Conservation (phyloP, 208 protist genomes). For the Histomonas meleagridis region DNA sequence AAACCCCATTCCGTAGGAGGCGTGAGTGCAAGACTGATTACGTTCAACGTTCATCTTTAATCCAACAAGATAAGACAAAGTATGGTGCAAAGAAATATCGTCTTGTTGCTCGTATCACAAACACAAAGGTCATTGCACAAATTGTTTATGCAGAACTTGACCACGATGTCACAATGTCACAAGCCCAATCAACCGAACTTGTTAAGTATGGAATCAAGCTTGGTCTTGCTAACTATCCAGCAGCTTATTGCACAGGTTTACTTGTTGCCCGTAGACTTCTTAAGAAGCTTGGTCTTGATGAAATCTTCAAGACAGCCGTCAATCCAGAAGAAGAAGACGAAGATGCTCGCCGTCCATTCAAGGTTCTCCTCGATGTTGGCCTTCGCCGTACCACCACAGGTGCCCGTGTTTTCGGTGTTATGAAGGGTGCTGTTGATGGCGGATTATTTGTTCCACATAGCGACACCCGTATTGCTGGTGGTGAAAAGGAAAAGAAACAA, state of each 20-base stretch:
- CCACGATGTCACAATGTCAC: constrained; percentile 74
- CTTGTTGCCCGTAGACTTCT: constrained; percentile 83
- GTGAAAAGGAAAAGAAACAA: neutral
- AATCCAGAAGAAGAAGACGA: constrained; percentile 57
- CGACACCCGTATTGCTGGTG: neutral
- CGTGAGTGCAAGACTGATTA: constrained; percentile 94
- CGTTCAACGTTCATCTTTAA: constrained; percentile 73
- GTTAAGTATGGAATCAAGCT: constrained; percentile 76
- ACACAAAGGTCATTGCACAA: constrained; percentile 78
- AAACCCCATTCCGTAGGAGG: constrained; percentile 82
- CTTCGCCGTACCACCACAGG: constrained; percentile 84
- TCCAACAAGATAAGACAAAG: constrained; percentile 95
- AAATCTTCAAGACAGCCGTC: constrained; percentile 71
- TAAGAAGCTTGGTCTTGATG: constrained; percentile 69
- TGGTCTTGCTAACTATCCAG: constrained; percentile 92
- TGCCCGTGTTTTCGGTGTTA: constrained; percentile 65
- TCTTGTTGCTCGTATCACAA: constrained; percentile 76
- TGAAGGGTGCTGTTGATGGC: constrained; percentile 59
- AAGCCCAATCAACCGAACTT: constrained; percentile 89
- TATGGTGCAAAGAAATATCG: constrained; percentile 93
- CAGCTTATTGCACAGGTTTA: constrained; percentile 74
- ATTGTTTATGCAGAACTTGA: constrained; percentile 78
- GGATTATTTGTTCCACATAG: constrained; percentile 61
- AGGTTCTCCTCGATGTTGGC: constrained; percentile 84
- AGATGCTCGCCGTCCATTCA: constrained; percentile 75